phyloP scores from a whole-genome alignment of 2,329 filamentous ascomycete genomes.

The Domatiomyces catenatus region DNA sequence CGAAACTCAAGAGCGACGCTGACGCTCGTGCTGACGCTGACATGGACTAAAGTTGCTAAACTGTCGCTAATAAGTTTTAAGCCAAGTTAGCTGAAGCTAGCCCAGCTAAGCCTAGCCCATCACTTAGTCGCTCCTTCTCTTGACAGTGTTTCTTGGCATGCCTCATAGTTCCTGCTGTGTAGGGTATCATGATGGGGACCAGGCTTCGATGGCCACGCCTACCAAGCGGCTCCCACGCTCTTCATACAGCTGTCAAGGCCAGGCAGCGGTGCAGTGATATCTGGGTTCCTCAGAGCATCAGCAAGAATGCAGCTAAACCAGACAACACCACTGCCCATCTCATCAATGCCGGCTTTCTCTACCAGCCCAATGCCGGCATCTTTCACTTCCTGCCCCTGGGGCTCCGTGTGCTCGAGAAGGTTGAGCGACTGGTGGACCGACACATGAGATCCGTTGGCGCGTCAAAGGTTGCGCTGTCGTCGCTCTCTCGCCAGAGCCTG shows the following conservation, averaged over 20 bases:
- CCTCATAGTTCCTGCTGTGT: not conserved
- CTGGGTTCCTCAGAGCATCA: slow-evolving; percentile 13
- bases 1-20: not conserved
- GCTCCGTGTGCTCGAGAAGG: slow-evolving; percentile 70
- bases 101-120: too few relatives aligned
- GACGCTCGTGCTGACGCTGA: too few relatives aligned
- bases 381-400: slow-evolving; percentile 87
- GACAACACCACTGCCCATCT: slow-evolving; percentile 13
- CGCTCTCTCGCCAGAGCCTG: slow-evolving; percentile 66
- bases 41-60: too few relatives aligned
- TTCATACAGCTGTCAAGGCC: not conserved
- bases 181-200: not conserved
- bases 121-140: not conserved
- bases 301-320: slow-evolving; percentile 11
- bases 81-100: too few relatives aligned
- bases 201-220: not conserved
- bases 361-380: slow-evolving; percentile 73
- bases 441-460: slow-evolving; percentile 67
- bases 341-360: slow-evolving; percentile 52
- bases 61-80: too few relatives aligned
- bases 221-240: not conserved
- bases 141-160: not conserved
- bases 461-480: slow-evolving; percentile 67
- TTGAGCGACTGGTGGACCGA: slow-evolving; percentile 71
- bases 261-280: slow-evolving; percentile 11